Percentiles rank a stretch among this genome's conserved stretches.
These are phyloP conservation scores for Blastomyces silverae DNA, from an alignment of 2,329 filamentous ascomycete genomes.

Conservation along the genomic window DNA sequence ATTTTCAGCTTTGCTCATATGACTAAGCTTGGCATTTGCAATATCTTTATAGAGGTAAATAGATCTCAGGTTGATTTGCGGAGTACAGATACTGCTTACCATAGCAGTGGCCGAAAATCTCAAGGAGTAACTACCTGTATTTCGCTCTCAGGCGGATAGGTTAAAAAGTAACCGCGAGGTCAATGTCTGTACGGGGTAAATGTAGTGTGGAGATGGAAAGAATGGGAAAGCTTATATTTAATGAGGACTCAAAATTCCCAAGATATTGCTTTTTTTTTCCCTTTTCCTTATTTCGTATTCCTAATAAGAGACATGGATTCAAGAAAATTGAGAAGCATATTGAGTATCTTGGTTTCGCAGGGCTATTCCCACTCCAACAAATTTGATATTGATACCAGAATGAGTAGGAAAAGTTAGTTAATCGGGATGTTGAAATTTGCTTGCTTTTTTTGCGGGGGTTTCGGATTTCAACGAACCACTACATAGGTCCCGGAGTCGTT, in stretches of 20 bases:
- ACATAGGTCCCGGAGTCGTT: not conserved
- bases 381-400: not conserved
- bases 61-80: no score
- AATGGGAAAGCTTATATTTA: not conserved
- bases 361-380: not conserved
- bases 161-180: no score
- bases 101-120: no score
- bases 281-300: not conserved
- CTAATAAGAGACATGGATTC: not conserved
- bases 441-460: not conserved
- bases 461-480: no score
- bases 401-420: not conserved
- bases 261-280: not conserved
- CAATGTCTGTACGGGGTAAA: not conserved
- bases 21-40: no score
- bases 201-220: not conserved
- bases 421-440: not conserved
- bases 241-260: not conserved
- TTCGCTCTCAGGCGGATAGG: not conserved
- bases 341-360: not conserved
- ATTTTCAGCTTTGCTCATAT: no score
- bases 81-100: no score
- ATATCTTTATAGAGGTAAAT: no score
- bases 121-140: not conserved
- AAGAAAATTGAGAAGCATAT: not conserved